Evolutionary conservation across 148 eudicot species (phyloP).

Genomic region (Spergularia marina): DNA sequence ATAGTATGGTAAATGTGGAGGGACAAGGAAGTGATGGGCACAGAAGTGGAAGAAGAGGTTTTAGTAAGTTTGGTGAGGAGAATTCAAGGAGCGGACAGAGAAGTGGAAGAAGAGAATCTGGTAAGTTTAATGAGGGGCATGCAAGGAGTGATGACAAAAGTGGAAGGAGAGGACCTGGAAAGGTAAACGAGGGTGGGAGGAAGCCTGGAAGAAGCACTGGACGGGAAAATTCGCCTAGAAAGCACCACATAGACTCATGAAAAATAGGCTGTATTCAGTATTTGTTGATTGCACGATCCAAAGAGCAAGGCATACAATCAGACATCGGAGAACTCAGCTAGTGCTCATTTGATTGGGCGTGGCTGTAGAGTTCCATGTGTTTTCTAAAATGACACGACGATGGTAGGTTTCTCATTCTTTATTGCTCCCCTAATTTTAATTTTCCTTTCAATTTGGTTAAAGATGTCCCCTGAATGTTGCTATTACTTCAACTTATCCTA

Average conservation of each 20-base stretch:
- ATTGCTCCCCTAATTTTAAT: neutral
- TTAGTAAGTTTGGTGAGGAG: neutral
- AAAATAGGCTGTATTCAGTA: neutral
- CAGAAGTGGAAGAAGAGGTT: slow-evolving; percentile 19
- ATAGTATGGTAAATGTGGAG: slow-evolving; percentile 5
- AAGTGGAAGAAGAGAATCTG: neutral
- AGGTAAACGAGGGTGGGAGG: slow-evolving; percentile 12
- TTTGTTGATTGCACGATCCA: slow-evolving; percentile 3
- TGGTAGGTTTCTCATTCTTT: slow-evolving; percentile 10
- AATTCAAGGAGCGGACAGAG: neutral
- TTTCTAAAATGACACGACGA: slow-evolving; percentile 8
- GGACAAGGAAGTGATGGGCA: slow-evolving; percentile 5
- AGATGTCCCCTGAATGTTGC: neutral
- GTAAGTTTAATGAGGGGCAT: slow-evolving; percentile 4
- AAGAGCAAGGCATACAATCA: neutral
- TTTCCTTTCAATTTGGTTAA: neutral
- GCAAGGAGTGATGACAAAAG: slow-evolving; percentile 4
- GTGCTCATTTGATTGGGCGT: slow-evolving; percentile 3
- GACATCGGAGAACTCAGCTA: neutral
- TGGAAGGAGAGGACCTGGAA: slow-evolving; percentile 3
- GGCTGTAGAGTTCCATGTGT: slow-evolving; percentile 5
- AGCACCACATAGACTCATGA: neutral
- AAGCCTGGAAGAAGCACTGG: neutral
- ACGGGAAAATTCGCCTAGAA: slow-evolving; percentile 12
- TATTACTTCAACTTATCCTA: neutral